Base-by-base conservation (phyloP, 805 yeast species). In the Kurtzmaniella fragi region DNA sequence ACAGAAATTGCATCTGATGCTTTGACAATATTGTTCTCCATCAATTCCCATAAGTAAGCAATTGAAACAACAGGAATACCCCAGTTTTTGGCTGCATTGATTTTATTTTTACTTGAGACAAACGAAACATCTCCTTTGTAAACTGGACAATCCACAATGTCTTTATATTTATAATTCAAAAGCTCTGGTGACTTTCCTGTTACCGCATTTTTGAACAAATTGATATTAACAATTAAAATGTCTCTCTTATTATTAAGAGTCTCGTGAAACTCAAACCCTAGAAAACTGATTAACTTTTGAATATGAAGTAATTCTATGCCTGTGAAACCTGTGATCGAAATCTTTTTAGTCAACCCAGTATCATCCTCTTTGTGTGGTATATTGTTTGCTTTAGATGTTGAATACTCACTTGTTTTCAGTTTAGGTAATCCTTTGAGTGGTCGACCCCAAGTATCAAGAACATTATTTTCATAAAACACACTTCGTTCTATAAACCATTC, bases 401-500 rank as follows among this genome's bases (percentile, higher is more conserved):
- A n/a, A n/a, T n/a, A 11, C 12, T 32, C 14, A 10, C 11, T 20
- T 15, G 39, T 48, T 3, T 40, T 44, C 41, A 59, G 52, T 28
- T 46, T 44, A 11, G 53, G 47, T 9, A 62, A 43, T 5, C 70
- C 67, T 40, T 32, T 59, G 36, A 75, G 64, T 2, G 85, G 86
- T 38, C 53, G 52, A 3, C 83, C 74, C 95, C 95, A 86, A 12
- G 63, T 55, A 52, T 83, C 95, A 27, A 57, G 49, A 12, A 62
- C 57, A 5, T 76, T 47, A 33, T 59, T 54, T 32, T 74, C 71
- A 48, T 79, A 79, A 58, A 73, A 81, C 16, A 86, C 64, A 17
- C 84, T 75, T 42, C 95, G 64, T 57, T 87, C 96, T 10, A 88
- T 61, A 46, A 82, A 81, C 84, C 91, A 86, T 56, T 88, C 95